Base-by-base conservation (phyloP, 441 rosid genomes). In the Pelargonium citronellum region DNA sequence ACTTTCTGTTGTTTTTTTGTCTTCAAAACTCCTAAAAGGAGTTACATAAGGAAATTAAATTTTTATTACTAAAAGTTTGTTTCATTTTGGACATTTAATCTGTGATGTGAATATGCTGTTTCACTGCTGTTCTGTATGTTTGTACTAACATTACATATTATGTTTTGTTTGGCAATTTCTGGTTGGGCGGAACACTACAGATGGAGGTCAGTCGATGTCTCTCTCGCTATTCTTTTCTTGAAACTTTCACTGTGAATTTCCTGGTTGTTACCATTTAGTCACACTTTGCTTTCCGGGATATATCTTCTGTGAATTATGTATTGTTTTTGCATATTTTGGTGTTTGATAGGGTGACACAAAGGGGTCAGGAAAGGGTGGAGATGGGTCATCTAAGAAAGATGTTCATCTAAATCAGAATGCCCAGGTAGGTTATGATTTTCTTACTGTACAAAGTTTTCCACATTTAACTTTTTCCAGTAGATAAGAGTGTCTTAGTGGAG, bases 301-400 rank as follows among this genome's bases (percentile, higher is more conserved):
- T 22, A 22, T 22, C 24, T 22, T 22, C 24, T 22, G 24, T 22
- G 24, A 22, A 22, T 22, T 22, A 22, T 22, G 24, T 0, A 0
- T 0, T 22, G 0, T 22, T 47, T 57, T 34, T 74, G 69, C 55
- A 12, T 71, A 71, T 64, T 57, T 3, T 60, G 63, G 27, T 53
- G 49, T 73, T 71, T 24, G 62, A 71, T 66, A 90, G 96, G 91
- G 92, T 78, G 96, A 90, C 73, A 71, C 90, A 24, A 94, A 90
- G 83, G 97, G 96, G 16, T 83, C 91, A 43, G 79, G 78, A 24
- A 94, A 89, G 79, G 83, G 86, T 51, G 95, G 91, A 67, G 97
- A 91, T 34, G 68, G 85, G 11, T 89, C 88, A 73, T 73, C 84
- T 49, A 88, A 83, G 81, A 88, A 79, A 80, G 92, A 86, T 67